Base-by-base conservation (phyloP, 441 rosid genomes). In the Hura crepitans region DNA sequence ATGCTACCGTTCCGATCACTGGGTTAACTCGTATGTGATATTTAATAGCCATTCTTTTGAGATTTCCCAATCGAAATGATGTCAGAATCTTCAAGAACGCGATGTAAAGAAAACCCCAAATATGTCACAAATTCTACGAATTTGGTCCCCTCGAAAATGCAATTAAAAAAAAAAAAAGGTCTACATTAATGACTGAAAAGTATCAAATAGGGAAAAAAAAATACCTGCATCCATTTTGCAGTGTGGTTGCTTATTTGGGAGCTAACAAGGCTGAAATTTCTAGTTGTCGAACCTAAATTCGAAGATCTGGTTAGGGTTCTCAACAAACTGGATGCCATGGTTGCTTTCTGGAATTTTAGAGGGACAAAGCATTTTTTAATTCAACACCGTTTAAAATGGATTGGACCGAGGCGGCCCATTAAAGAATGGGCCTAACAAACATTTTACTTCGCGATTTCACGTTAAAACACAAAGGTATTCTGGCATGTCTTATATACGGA, bases 171-270 rank as follows among this genome's bases (percentile, higher is more conserved):
- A 72, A 27, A 53, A 30, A 22, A 2, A 56, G 4, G 60, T 11
- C 15, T 42, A 3, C 27, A 65, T 10, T 13, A 17, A 56, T 1
- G 18, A n/a, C n/a, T 51, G 27, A 22, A 62, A 15, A 27, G 43
- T 9, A n/a, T 13, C 42, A 5, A 17, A 33, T 46, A 22, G 27
- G 18, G 12, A 4, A 4, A 13, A 14, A 39, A 64, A 14, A 25
- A 42, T 35, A 93, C 98, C 98, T 94, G 97, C 98, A 94, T 94
- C 98, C 98, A 94, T 87, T 91, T 94, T 71, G 97, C 92, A 45
- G 97, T 94, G 75, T 94, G 98, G 14, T 82, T 82, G 82, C 93
- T 79, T 65, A 89, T 64, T 70, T 81, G 89, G 43, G 60, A 78
- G 77, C 65, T 70, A 0, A 83, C 82, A 5, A 77, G 82, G 75